Evolutionary conservation across 345 rosid species (phyloP).

Genomic region (Firmiana major): DNA sequence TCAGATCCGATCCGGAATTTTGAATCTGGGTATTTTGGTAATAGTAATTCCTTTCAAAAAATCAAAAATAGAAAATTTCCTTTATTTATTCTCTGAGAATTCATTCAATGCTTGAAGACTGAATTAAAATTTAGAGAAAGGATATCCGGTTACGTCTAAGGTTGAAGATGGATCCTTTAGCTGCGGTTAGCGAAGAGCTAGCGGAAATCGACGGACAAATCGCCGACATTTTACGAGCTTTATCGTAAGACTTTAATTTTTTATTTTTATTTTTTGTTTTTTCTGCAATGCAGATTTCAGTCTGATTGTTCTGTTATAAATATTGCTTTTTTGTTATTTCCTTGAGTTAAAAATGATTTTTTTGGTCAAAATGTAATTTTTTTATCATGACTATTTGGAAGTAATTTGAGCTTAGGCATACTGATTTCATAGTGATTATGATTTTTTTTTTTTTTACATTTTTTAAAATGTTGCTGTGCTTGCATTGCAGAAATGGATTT

Average conservation of each 20-base stretch:
- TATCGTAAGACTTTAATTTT: constrained; percentile 54
- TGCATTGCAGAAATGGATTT: constrained; percentile 69
- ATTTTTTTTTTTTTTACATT: neutral
- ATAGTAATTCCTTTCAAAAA: neutral
- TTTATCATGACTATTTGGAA: neutral
- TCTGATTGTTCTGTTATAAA: neutral
- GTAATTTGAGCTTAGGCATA: neutral
- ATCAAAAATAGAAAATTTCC: neutral
- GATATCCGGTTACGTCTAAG: neutral
- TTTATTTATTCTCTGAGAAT: neutral
- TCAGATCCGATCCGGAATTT: neutral
- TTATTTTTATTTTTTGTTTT: neutral
- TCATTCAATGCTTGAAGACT: constrained; percentile 5
- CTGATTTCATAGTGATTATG: neutral
- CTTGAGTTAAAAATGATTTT: neutral
- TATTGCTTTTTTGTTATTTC: neutral
- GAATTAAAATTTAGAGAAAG: neutral
- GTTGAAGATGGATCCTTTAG: constrained; percentile 55
- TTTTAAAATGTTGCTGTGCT: neutral
- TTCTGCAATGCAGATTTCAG: neutral
- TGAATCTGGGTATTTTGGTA: neutral
- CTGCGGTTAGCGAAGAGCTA: constrained; percentile 73
- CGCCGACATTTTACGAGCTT: constrained; percentile 76
- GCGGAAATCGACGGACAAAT: constrained; percentile 86
- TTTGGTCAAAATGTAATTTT: neutral